Evolutionary conservation across 2,329 filamentous ascomycete species (phyloP).

Genomic region (Beauveria scarabaeidicola): DNA sequence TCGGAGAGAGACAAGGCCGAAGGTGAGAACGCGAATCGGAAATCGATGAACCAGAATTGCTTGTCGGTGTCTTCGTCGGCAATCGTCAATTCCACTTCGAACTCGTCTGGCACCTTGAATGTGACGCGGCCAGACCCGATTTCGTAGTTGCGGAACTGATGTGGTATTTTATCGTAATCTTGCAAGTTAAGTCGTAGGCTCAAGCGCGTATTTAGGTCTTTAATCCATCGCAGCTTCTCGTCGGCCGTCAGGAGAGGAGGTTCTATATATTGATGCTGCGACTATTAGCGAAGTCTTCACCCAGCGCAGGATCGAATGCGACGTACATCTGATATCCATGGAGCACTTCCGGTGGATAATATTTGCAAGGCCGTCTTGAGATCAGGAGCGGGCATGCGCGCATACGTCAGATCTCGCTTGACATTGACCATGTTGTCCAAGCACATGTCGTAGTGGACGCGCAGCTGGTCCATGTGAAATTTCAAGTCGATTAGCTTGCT

Average conservation of each 20-base stretch:
- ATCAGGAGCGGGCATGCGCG: constrained; percentile 81
- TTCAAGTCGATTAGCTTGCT: constrained; percentile 84
- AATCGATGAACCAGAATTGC: constrained; percentile 91
- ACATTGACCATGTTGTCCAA: constrained; percentile 59
- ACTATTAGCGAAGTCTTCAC: constrained; percentile 23
- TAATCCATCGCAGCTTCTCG: constrained; percentile 65
- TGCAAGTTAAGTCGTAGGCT: constrained; percentile 77
- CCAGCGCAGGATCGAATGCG: not conserved
- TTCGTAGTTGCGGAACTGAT: constrained; percentile 66
- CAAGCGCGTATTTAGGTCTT: constrained; percentile 75
- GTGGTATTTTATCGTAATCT: constrained; percentile 67
- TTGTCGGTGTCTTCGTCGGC: constrained; percentile 74
- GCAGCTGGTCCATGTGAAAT: constrained; percentile 59
- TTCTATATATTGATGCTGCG: constrained; percentile 66
- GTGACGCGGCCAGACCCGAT: constrained; percentile 84
- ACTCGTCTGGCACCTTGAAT: constrained; percentile 74
- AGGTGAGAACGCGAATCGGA: constrained; percentile 75
- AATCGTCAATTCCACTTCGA: constrained; percentile 88
- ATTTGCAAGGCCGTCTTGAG: constrained; percentile 82
- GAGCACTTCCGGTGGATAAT: constrained; percentile 66
- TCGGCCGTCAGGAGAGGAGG: constrained; percentile 61
- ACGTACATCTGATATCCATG: constrained; percentile 71
- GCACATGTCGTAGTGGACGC: constrained; percentile 49
- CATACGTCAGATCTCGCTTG: constrained; percentile 62
- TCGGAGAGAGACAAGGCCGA: constrained; percentile 53